Evolutionary conservation across 2,329 filamentous ascomycete genomes (phyloP).

Genomic region (Ceratocystis cacaofunesta): DNA sequence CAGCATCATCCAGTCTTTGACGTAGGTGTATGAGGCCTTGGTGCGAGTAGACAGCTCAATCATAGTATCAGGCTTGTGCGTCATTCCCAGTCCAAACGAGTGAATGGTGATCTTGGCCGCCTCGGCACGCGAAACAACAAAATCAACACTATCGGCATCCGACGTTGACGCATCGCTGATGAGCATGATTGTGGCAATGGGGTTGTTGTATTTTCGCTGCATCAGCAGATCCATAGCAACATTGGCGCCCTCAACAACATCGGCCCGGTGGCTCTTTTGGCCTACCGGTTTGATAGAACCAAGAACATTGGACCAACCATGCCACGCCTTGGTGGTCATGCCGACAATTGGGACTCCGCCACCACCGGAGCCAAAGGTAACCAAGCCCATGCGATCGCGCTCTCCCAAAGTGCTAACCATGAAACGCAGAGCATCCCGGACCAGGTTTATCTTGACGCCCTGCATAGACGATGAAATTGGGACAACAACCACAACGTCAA

Average conservation of each 20-base stretch:
- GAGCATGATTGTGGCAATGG: slow-evolving; percentile 84
- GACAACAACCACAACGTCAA: slow-evolving; percentile 92
- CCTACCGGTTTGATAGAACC: slow-evolving; percentile 82
- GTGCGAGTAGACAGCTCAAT: slow-evolving; percentile 90
- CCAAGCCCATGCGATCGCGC: slow-evolving; percentile 87
- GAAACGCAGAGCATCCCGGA: slow-evolving; percentile 83
- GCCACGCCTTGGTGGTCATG: slow-evolving; percentile 93
- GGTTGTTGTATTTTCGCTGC: slow-evolving; percentile 92
- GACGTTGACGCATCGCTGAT: slow-evolving; percentile 96
- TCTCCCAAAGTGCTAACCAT: slow-evolving; percentile 82
- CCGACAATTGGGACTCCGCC: slow-evolving; percentile 92
- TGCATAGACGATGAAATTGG: slow-evolving; percentile 98
- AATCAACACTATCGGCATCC: slow-evolving; percentile 89
- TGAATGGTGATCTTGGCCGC: slow-evolving; percentile 95
- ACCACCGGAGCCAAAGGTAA: slow-evolving; percentile 89
- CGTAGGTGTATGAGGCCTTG: slow-evolving; percentile 93
- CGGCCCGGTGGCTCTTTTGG: slow-evolving; percentile 89
- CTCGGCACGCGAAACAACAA: slow-evolving; percentile 90
- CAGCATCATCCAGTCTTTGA: slow-evolving; percentile 99
- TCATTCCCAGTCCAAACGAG: slow-evolving; percentile 89
- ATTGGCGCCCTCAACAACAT: slow-evolving; percentile 94
- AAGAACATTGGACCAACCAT: slow-evolving; percentile 75
- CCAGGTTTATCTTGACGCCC: slow-evolving; percentile 91
- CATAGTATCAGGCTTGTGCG: slow-evolving; percentile 97
- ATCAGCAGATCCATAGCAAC: slow-evolving; percentile 97